These are phyloP conservation scores for Pezicula radicicola DNA, from an alignment of 2,329 filamentous ascomycete species.

Conservation along the genomic window DNA sequence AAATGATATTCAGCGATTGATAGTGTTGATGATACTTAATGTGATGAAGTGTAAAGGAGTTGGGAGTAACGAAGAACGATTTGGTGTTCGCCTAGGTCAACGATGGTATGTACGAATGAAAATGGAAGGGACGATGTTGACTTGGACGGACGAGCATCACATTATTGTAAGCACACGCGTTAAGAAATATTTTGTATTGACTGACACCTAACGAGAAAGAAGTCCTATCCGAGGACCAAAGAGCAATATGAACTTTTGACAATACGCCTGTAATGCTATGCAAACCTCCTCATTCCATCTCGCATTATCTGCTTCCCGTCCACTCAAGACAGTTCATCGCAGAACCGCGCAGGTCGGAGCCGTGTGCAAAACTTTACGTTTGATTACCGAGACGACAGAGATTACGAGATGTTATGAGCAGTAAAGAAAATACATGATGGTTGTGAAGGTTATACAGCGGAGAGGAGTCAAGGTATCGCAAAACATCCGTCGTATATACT, in stretches of 20 bases:
- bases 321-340: conserved; percentile 20
- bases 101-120: background rate
- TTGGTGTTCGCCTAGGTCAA: no score
- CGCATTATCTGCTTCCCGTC: conserved; percentile 22
- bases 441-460: conserved; percentile 25
- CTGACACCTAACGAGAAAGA: no score
- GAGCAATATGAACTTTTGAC: conserved; percentile 23
- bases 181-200: no score
- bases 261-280: conserved; percentile 29
- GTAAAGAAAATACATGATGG: conserved; percentile 12
- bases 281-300: conserved; percentile 29
- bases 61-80: no score
- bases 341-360: conserved; percentile 29
- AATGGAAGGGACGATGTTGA: background rate
- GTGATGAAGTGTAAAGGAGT: no score
- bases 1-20: no score
- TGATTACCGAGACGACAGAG: conserved; percentile 11
- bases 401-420: conserved; percentile 14
- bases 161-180: no score
- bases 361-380: conserved; percentile 24
- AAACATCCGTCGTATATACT: conserved; percentile 8
- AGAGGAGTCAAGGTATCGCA: conserved; percentile 16
- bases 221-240: conserved; percentile 4
- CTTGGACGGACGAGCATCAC: no score
- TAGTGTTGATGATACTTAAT: no score